Conservation (phyloP, 306 rosid genomes). For the Medicago arabica region DNA sequence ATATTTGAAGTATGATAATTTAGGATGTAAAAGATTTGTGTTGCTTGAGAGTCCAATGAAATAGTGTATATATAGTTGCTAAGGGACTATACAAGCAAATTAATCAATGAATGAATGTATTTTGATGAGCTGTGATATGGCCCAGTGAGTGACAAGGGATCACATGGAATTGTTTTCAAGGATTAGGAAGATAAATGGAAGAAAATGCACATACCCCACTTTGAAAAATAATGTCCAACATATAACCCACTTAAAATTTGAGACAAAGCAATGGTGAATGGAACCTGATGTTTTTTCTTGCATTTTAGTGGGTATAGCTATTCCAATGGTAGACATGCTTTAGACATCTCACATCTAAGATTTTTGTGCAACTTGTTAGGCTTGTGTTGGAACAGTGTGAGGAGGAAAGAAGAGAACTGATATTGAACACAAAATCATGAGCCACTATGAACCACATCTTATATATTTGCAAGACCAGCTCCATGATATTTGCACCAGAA, state of each 20-base stretch:
- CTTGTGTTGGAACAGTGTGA: neutral
- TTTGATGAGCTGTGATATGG: neutral
- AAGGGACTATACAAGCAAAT: neutral
- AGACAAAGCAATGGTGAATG: neutral
- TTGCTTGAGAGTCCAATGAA: constrained; percentile 22
- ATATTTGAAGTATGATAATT: constrained; percentile 17
- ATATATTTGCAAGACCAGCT: neutral
- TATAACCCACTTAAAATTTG: neutral
- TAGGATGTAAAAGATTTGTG: constrained; percentile 22
- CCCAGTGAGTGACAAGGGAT: neutral
- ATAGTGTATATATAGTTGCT: constrained; percentile 36
- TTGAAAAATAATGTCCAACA: neutral
- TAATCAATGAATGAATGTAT: neutral
- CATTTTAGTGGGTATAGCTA: neutral
- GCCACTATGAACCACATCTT: constrained; percentile 19
- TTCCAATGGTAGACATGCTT: constrained; percentile 26
- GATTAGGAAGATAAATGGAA: neutral
- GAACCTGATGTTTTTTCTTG: neutral
- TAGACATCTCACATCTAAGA: constrained; percentile 23
- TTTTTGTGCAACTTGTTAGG: neutral
- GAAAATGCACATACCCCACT: neutral
- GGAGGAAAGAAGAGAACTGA: constrained; percentile 3
- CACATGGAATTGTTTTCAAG: neutral
- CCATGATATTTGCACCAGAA: neutral
- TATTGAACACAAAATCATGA: constrained; percentile 5